A percentile compares a stretch with the other conserved stretches of the same genome.
Conservation (phyloP, 495 filamentous ascomycete genomes). For the Penicillium paxilli region DNA sequence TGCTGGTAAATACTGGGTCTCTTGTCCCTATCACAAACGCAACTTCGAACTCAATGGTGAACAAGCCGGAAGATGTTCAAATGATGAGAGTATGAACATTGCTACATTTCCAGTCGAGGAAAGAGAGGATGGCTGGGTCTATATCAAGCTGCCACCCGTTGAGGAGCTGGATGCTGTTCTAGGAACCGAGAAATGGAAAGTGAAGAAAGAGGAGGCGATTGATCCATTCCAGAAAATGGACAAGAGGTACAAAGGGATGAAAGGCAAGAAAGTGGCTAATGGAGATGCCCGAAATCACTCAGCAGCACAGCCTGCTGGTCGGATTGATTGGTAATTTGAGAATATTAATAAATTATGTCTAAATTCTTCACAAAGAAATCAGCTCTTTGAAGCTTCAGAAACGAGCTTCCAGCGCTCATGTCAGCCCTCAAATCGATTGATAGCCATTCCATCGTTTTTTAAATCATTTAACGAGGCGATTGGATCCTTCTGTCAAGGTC, state of each 20-base stretch:
- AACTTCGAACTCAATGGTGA: conserved; percentile 78
- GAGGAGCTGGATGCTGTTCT: conserved; percentile 82
- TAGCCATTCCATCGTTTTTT: too few relatives aligned
- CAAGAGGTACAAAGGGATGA: conserved; percentile 56
- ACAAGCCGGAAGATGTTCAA: conserved; percentile 71
- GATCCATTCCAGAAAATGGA: conserved; percentile 71
- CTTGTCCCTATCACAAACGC: conserved; percentile 90
- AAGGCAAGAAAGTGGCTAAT: conserved; percentile 56
- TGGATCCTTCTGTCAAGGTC: too few relatives aligned
- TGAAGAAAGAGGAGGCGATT: conserved; percentile 67
- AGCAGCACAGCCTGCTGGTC: conserved; percentile 45
- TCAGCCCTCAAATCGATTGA: too few relatives aligned
- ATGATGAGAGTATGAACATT: conserved; percentile 75
- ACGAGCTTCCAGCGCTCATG: too few relatives aligned
- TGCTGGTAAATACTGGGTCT: conserved; percentile 71
- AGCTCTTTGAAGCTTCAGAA: too few relatives aligned
- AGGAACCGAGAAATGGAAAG: conserved; percentile 81
- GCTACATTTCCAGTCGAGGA: conserved; percentile 85
- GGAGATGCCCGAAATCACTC: conserved; percentile 45
- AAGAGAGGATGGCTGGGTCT: conserved; percentile 77
- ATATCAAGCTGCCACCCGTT: conserved; percentile 80
- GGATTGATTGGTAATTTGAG: conserved; percentile 68
- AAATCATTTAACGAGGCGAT: too few relatives aligned
- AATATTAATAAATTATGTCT: too few relatives aligned
- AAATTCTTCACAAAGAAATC: too few relatives aligned